These are phyloP conservation scores for Botrytis galanthina DNA, from an alignment of 2,329 filamentous ascomycete species.

Conservation along the genomic window DNA sequence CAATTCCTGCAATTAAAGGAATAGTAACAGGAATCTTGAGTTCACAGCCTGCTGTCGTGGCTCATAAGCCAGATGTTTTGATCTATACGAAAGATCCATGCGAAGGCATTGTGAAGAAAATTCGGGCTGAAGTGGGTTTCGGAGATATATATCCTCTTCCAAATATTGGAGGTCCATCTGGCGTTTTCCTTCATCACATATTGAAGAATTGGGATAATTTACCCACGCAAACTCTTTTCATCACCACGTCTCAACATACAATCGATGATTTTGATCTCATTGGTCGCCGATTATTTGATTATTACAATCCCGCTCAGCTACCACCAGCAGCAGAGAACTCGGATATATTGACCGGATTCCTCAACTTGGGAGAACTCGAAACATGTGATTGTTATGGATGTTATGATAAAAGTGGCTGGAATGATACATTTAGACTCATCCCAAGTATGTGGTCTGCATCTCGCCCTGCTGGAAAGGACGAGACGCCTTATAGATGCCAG, in stretches of 20 bases:
- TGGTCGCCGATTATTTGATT: slow-evolving; percentile 24
- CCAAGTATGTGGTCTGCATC: slow-evolving; percentile 39
- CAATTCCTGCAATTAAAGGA: slow-evolving; percentile 24
- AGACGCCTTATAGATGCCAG: slow-evolving; percentile 30
- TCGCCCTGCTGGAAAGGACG: slow-evolving; percentile 31
- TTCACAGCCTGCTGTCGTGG: slow-evolving; percentile 19
- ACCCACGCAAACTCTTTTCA: slow-evolving; percentile 47
- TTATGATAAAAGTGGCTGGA: slow-evolving; percentile 43
- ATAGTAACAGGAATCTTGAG: slow-evolving; percentile 28
- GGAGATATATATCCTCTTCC: slow-evolving; percentile 24
- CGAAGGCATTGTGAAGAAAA: background rate
- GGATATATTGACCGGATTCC: slow-evolving; percentile 41
- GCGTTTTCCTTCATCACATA: slow-evolving; percentile 49
- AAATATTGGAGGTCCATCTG: slow-evolving; percentile 47
- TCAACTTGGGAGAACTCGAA: slow-evolving; percentile 44
- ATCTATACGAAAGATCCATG: slow-evolving; percentile 34
- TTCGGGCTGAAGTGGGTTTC: slow-evolving; percentile 17
- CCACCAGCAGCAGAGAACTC: slow-evolving; percentile 43
- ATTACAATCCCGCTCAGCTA: slow-evolving; percentile 36
- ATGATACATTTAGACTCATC: slow-evolving; percentile 42
- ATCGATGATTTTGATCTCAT: slow-evolving; percentile 17
- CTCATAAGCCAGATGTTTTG: slow-evolving; percentile 26
- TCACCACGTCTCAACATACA: slow-evolving; percentile 29
- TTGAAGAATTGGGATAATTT: slow-evolving; percentile 44
- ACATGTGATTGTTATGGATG: slow-evolving; percentile 43